Evolutionary conservation across 208 protist genomes (phyloP).

Genomic region (Leishmania lainsoni): DNA sequence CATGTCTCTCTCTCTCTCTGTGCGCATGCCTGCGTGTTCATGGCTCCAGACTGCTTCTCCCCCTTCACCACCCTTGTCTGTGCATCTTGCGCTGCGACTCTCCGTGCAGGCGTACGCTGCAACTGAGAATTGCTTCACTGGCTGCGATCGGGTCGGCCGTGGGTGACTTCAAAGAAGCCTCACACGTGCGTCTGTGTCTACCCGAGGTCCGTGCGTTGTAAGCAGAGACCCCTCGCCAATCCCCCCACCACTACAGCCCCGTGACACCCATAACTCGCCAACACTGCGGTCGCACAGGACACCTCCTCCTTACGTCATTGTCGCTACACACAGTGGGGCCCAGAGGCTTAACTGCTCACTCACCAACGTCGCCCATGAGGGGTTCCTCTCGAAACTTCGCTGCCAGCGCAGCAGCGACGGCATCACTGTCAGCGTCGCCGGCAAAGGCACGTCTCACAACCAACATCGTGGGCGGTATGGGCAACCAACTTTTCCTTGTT

Average conservation of each 20-base stretch:
- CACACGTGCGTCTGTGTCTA: not conserved
- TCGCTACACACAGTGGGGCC: not conserved
- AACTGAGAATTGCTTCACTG: not conserved
- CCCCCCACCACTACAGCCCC: not conserved
- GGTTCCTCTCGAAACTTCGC: not conserved
- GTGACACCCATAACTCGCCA: not conserved
- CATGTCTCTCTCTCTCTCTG: constrained; percentile 3
- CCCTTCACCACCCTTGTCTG: not conserved
- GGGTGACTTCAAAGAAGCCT: not conserved
- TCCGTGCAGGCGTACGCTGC: not conserved
- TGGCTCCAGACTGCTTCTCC: not conserved
- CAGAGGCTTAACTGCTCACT: not conserved
- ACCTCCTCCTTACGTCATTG: not conserved
- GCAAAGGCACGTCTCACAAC: constrained; percentile 50
- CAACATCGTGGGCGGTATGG: constrained; percentile 83
- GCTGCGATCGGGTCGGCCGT: not conserved
- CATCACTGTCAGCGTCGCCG: not conserved
- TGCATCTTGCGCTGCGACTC: not conserved
- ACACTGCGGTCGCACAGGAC: not conserved
- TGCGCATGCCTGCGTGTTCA: not conserved
- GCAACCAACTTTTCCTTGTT: constrained; percentile 88
- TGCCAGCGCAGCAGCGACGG: not conserved
- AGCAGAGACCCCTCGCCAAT: not conserved
- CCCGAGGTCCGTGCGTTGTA: not conserved
- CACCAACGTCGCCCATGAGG: not conserved